These are phyloP conservation scores for Metarhizium rileyi DNA, from an alignment of 2,329 filamentous ascomycete species.

Conservation along the genomic window DNA sequence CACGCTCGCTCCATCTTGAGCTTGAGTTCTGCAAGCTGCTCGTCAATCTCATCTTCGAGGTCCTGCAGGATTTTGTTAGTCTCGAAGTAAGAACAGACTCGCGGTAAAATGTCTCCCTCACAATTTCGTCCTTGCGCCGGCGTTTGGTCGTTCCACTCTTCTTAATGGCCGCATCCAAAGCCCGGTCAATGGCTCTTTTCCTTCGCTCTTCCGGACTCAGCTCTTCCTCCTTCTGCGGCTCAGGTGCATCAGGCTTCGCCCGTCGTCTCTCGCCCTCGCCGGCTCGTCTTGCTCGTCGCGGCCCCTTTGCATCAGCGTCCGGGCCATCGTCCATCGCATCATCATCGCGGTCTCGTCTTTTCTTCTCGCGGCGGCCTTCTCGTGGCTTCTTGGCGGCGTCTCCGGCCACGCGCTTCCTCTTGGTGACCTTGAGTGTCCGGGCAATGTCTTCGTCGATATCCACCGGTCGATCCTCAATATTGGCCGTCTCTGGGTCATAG, in stretches of 20 bases:
- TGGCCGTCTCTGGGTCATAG: constrained; percentile 55
- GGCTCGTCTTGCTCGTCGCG: constrained; percentile 38
- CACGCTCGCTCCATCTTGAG: constrained; percentile 86
- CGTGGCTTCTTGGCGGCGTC: constrained; percentile 63
- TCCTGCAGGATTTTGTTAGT: constrained; percentile 47
- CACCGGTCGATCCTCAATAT: constrained; percentile 53
- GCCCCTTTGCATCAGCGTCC: constrained; percentile 32
- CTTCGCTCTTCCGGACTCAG: constrained; percentile 78
- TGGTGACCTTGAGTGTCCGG: constrained; percentile 53
- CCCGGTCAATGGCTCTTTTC: constrained; percentile 72
- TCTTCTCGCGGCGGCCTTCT: constrained; percentile 62
- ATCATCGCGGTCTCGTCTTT: constrained; percentile 40
- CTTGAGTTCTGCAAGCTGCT: constrained; percentile 80
- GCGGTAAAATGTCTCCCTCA: constrained; percentile 31
- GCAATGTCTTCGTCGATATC: constrained; percentile 59
- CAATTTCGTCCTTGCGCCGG: constrained; percentile 80
- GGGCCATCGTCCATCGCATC: constrained; percentile 38
- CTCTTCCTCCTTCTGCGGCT: constrained; percentile 65
- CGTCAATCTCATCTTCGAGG: constrained; percentile 80
- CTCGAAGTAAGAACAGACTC: background rate
- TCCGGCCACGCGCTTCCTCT: constrained; percentile 55
- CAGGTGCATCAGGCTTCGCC: constrained; percentile 35
- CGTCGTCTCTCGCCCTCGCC: constrained; percentile 38
- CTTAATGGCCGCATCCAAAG: constrained; percentile 83
- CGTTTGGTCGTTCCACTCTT: constrained; percentile 56